Evolutionary conservation across 2,329 filamentous ascomycete genomes (phyloP).

Genomic region (Kalmusia sp.): DNA sequence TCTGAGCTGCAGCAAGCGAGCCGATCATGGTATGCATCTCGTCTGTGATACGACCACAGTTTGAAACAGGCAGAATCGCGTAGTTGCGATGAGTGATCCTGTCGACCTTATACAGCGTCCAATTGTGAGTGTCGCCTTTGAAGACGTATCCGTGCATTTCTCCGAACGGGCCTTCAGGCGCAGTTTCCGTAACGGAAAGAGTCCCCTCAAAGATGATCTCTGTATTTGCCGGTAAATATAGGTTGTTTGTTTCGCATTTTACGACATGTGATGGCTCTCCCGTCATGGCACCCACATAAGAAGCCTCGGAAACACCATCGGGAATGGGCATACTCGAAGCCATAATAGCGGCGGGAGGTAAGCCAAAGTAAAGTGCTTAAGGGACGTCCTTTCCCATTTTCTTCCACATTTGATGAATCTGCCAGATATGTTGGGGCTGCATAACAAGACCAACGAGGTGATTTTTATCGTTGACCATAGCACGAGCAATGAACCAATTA

Average conservation of each 20-base stretch:
- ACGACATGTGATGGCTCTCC: conserved; percentile 56
- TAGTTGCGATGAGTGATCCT: conserved; percentile 57
- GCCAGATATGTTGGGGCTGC: conserved; percentile 55
- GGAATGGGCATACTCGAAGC: conserved; percentile 48
- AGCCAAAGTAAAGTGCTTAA: conserved; percentile 55
- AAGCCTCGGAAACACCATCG: conserved; percentile 56
- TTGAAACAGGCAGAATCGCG: conserved; percentile 57
- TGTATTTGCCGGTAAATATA: conserved; percentile 57
- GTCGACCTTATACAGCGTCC: conserved; percentile 54
- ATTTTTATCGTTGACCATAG: conserved; percentile 56
- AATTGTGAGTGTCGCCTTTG: conserved; percentile 47
- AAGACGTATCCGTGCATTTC: conserved; percentile 55
- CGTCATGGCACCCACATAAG: conserved; percentile 57
- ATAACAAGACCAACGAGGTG: conserved; percentile 53
- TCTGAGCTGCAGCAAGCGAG: conserved; percentile 53
- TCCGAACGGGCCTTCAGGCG: conserved; percentile 58
- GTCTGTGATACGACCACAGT: conserved; percentile 53
- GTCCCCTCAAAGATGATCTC: conserved; percentile 62
- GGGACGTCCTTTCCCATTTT: conserved; percentile 55
- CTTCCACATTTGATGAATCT: conserved; percentile 57
- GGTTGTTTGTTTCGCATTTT: conserved; percentile 60
- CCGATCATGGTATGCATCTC: conserved; percentile 55
- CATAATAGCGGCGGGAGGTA: conserved; percentile 59
- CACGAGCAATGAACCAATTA: conserved; percentile 55
- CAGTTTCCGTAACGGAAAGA: conserved; percentile 52